phyloP scores from a whole-genome alignment of 2,329 filamentous ascomycete species.

The Aureobasidium subglaciale region DNA sequence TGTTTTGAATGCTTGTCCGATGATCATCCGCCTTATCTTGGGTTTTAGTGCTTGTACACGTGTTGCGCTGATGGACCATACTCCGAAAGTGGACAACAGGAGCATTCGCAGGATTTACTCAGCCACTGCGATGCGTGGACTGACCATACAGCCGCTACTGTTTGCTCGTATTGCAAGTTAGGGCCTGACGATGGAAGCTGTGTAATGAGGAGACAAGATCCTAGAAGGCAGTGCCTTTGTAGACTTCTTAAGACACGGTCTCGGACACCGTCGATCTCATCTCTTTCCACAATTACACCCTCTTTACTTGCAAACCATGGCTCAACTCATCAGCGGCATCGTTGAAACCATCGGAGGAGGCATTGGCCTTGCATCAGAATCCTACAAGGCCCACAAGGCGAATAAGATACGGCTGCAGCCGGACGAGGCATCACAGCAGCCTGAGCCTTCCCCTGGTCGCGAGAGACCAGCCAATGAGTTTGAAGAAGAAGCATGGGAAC shows the following conservation, averaged over 20 bases:
- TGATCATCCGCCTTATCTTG: too few relatives aligned
- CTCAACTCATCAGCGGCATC: constrained; percentile 2
- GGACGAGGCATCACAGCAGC: constrained; percentile 17
- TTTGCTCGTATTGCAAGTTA: too few relatives aligned
- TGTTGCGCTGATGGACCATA: background rate
- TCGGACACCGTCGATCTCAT: too few relatives aligned
- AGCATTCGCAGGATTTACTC: background rate
- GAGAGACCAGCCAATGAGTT: background rate
- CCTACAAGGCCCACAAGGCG: constrained; percentile 24
- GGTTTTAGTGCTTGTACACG: too few relatives aligned
- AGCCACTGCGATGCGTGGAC: background rate
- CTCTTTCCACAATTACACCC: background rate
- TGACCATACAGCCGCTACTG: too few relatives aligned
- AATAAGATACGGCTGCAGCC: constrained; percentile 14
- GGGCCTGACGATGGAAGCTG: too few relatives aligned
- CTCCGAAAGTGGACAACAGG: background rate
- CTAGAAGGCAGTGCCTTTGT: too few relatives aligned
- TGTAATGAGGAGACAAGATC: too few relatives aligned
- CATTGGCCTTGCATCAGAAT: constrained; percentile 25
- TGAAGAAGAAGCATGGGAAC: constrained; percentile 26
- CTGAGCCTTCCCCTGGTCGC: background rate
- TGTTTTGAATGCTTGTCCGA: too few relatives aligned
- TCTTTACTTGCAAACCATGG: background rate
- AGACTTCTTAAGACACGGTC: too few relatives aligned
- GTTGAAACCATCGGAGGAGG: constrained; percentile 21